Conservation (phyloP, 2,329 filamentous ascomycete genomes). For the Proliferodiscus dingleyae region DNA sequence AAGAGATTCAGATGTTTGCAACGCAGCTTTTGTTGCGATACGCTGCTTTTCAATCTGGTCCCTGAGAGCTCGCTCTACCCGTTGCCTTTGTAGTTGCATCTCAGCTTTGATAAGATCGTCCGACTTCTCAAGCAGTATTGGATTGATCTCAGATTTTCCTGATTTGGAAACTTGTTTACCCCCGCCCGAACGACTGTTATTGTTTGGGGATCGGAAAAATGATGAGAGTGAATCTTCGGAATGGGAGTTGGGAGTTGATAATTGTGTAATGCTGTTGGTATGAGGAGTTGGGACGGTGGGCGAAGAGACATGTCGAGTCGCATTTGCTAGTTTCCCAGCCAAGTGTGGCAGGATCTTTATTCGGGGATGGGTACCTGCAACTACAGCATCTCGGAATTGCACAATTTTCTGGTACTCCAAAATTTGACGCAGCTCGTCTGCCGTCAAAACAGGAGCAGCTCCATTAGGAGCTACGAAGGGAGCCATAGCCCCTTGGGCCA, state of each 20-base stretch:
- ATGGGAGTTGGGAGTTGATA: conserved; percentile 8
- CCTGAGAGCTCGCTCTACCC: conserved; percentile 70
- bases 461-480: conserved; percentile 23
- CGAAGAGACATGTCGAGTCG: conserved; percentile 20
- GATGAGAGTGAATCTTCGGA: conserved; percentile 21
- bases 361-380: conserved; percentile 68
- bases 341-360: conserved; percentile 50
- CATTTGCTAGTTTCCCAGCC: conserved; percentile 26
- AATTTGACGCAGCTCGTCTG: conserved; percentile 52
- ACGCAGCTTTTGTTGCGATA: conserved; percentile 37
- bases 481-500: conserved; percentile 36
- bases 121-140: conserved; percentile 80
- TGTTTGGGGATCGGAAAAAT: conserved; percentile 24
- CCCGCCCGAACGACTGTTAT: conserved; percentile 28
- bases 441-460: conserved; percentile 30
- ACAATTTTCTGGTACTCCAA: conserved; percentile 76
- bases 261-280: conserved; percentile 1
- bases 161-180: conserved; percentile 35
- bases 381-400: conserved; percentile 72
- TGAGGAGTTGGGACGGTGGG: conserved; percentile 21
- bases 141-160: conserved; percentile 66
- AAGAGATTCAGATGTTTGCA: conserved; percentile 45
- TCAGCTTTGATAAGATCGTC: conserved; percentile 80
- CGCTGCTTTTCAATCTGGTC: conserved; percentile 68
- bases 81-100: conserved; percentile 71